These are phyloP conservation scores for Pleurotus ostreatus DNA, from an alignment of 768 basidiomycete genomes.

Conservation along the genomic window DNA sequence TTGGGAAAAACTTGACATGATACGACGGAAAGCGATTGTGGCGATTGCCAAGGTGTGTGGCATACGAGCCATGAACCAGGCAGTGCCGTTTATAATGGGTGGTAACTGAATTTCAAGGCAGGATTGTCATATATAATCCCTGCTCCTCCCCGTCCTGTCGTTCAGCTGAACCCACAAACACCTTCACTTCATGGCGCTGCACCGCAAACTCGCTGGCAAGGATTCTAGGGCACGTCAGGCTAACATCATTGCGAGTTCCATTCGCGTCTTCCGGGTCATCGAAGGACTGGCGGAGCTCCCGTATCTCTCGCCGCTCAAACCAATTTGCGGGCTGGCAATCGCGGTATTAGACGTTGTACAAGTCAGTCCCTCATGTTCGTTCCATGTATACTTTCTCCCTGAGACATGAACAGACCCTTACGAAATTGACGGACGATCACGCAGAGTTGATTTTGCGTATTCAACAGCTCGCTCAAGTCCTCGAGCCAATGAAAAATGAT, in stretches of 20 bases:
- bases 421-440: neutral
- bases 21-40: too few relatives aligned
- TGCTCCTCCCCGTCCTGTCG: too few relatives aligned
- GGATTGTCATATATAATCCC: too few relatives aligned
- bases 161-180: too few relatives aligned
- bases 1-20: too few relatives aligned
- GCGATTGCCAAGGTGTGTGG: too few relatives aligned
- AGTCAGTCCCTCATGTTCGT: neutral
- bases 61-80: too few relatives aligned
- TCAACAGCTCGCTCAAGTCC: neutral
- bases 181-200: too few relatives aligned
- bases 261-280: neutral
- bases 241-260: neutral
- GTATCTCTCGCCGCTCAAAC: neutral
- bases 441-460: neutral
- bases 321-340: neutral
- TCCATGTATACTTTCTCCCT: neutral
- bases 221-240: too few relatives aligned
- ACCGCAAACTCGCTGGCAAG: too few relatives aligned
- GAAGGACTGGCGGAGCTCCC: neutral
- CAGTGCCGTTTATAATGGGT: too few relatives aligned
- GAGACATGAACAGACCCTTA: neutral
- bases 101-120: too few relatives aligned
- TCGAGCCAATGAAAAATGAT: neutral
- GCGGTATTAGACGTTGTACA: neutral